Conservation (phyloP, 108 stramenopile genomes). For the Licmophora abbreviata region DNA sequence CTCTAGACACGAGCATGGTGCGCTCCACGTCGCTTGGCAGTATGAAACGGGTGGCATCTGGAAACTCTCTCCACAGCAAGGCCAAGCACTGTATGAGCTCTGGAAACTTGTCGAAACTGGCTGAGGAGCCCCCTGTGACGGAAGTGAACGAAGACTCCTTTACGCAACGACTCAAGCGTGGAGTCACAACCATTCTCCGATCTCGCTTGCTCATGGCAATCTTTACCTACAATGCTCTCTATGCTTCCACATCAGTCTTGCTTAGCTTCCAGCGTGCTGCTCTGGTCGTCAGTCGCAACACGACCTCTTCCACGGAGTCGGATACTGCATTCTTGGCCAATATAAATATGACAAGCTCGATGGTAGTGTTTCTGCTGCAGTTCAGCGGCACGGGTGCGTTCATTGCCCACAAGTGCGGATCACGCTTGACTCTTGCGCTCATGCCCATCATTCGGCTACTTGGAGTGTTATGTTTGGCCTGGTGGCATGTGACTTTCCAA, state of each 20-base stretch:
- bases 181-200: constrained; percentile 74
- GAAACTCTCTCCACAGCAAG: constrained; percentile 42
- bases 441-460: constrained; percentile 73
- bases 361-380: constrained; percentile 78
- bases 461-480: constrained; percentile 55
- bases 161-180: constrained; percentile 73
- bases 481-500: constrained; percentile 66
- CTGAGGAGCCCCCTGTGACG: too few relatives aligned
- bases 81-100: not conserved
- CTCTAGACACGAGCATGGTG: constrained; percentile 53
- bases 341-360: constrained; percentile 70
- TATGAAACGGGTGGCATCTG: constrained; percentile 80
- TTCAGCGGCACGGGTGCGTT: constrained; percentile 71
- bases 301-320: constrained; percentile 31
- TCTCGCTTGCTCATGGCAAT: constrained; percentile 82
- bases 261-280: constrained; percentile 84
- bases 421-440: constrained; percentile 62
- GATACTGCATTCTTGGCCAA: constrained; percentile 87
- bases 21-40: constrained; percentile 56
- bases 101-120: not conserved
- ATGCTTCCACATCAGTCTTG: constrained; percentile 68
- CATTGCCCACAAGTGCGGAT: constrained; percentile 55
- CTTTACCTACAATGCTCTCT: constrained; percentile 89
- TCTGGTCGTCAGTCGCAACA: constrained; percentile 62
- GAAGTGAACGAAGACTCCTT: constrained; percentile 62